Evolutionary conservation across 441 rosid species (phyloP).

Genomic region (Croton laevigatus): DNA sequence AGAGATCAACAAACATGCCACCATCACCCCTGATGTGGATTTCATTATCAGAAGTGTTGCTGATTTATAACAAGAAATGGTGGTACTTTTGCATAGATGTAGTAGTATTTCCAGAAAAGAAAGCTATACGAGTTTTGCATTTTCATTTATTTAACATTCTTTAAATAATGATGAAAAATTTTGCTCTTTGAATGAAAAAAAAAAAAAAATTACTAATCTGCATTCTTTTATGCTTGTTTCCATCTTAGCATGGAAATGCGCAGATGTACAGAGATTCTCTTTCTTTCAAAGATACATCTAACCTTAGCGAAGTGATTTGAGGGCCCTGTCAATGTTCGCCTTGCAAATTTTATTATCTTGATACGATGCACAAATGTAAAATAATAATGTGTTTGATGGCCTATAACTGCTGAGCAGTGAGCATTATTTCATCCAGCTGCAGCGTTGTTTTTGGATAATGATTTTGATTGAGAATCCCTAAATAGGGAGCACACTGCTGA

Average conservation of each 20-base stretch:
- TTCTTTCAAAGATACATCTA: background rate
- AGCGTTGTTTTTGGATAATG: no score
- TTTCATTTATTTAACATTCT: conserved; percentile 1
- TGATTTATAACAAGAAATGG: conserved; percentile 28
- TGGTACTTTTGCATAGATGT: conserved; percentile 2
- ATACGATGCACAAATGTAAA: background rate
- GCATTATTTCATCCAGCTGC: no score
- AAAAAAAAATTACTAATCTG: background rate
- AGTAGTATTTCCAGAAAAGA: background rate
- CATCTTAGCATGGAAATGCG: background rate
- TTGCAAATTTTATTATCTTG: background rate
- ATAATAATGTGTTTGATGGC: background rate
- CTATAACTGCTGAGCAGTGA: background rate
- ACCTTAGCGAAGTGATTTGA: background rate
- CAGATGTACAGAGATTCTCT: background rate
- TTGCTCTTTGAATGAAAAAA: background rate
- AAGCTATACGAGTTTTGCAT: background rate
- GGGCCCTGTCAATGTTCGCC: background rate
- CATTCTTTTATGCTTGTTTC: background rate
- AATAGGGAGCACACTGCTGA: no score
- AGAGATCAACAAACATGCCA: conserved; percentile 64
- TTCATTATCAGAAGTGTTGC: conserved; percentile 41
- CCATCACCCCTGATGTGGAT: conserved; percentile 63
- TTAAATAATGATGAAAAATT: conserved; percentile 3
- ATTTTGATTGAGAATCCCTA: no score